Conservation (phyloP, 2,329 filamentous ascomycete species). For the Hypoxylon sp. region DNA sequence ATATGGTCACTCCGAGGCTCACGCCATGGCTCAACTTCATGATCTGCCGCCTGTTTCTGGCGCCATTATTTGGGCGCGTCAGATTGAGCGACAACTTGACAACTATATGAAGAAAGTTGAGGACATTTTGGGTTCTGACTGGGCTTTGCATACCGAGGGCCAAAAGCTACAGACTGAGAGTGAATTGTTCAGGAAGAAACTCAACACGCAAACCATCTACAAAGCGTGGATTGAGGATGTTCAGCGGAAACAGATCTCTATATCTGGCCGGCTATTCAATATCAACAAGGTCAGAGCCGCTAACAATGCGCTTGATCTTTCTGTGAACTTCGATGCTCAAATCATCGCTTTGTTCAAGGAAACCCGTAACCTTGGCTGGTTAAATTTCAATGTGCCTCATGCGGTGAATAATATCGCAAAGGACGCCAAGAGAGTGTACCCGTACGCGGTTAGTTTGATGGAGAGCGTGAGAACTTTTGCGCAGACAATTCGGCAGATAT, state of each 20-base stretch:
- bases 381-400: slow-evolving; percentile 94
- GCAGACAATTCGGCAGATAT: slow-evolving; percentile 88
- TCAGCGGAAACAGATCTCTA: slow-evolving; percentile 87
- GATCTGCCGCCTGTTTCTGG: slow-evolving; percentile 96
- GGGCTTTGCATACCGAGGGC: slow-evolving; percentile 93
- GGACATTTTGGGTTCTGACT: slow-evolving; percentile 93
- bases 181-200: slow-evolving; percentile 93
- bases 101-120: slow-evolving; percentile 99
- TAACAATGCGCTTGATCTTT: slow-evolving; percentile 88
- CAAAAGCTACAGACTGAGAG: slow-evolving; percentile 94
- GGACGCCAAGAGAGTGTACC: slow-evolving; percentile 98
- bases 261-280: slow-evolving; percentile 91
- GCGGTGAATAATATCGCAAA: slow-evolving; percentile 96
- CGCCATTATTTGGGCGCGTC: slow-evolving; percentile 96
- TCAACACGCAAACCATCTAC: slow-evolving; percentile 93
- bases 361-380: slow-evolving; percentile 94
- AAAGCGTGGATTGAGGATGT: slow-evolving; percentile 96
- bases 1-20: slow-evolving; percentile 97
- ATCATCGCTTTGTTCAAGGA: slow-evolving; percentile 99
- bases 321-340: slow-evolving; percentile 96
- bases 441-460: slow-evolving; percentile 97
- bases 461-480: slow-evolving; percentile 96
- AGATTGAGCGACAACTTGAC: slow-evolving; percentile 96
- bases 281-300: slow-evolving; percentile 91
- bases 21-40: slow-evolving; percentile 97